phyloP scores from a whole-genome alignment of 331 rosid genomes.

The Saraca asoca region DNA sequence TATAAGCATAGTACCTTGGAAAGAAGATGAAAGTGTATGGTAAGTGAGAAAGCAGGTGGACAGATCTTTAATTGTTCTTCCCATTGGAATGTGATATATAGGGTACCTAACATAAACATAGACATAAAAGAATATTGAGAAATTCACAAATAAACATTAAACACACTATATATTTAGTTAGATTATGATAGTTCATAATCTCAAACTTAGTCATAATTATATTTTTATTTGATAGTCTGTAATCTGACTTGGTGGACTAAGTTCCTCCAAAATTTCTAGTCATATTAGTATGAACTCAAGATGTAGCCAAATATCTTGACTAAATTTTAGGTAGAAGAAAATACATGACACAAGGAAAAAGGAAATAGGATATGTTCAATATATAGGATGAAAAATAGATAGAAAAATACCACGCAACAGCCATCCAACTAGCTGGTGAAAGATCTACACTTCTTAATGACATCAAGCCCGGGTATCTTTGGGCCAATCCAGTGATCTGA shows the following conservation, averaged over 20 bases:
- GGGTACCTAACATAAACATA: conserved; percentile 67
- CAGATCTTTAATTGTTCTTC: conserved; percentile 86
- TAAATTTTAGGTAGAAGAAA: background rate
- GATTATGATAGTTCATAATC: too few species aligned
- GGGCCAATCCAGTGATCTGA: conserved; percentile 80
- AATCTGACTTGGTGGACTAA: too few species aligned
- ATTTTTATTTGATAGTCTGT: too few species aligned
- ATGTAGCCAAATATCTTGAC: conserved; percentile 3
- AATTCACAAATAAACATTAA: too few species aligned
- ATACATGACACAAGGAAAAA: too few species aligned
- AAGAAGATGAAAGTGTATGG: conserved; percentile 95
- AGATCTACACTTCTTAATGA: conserved; percentile 93
- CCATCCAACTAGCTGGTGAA: conserved; percentile 99
- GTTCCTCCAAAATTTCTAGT: too few species aligned
- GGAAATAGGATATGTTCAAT: too few species aligned
- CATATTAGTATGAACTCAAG: too few species aligned
- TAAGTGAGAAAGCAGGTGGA: conserved; percentile 88
- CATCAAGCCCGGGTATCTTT: conserved; percentile 88
- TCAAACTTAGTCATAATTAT: too few species aligned
- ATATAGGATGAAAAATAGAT: background rate
- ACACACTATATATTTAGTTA: too few species aligned
- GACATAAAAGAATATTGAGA: too few species aligned
- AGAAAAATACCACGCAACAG: conserved; percentile 79
- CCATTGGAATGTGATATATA: conserved; percentile 96
- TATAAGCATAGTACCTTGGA: conserved; percentile 60